Conservation (phyloP, 805 yeast species). For the Barnettozyma sp. region DNA sequence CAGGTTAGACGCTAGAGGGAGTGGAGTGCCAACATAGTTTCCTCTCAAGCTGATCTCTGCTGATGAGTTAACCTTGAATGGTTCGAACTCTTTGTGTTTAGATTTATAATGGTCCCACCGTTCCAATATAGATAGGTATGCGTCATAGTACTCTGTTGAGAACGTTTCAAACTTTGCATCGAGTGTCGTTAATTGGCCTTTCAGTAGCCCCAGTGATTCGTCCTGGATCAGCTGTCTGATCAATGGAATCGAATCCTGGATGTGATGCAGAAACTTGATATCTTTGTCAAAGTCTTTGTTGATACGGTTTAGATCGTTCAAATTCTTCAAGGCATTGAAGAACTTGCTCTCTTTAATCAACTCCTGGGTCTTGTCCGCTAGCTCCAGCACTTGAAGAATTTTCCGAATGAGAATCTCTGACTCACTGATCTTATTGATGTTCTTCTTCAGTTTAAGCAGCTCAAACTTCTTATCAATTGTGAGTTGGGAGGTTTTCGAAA, state of each 20-base stretch:
- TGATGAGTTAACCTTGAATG: slow-evolving; percentile 75
- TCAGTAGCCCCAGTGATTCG: slow-evolving; percentile 60
- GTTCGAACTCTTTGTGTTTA: slow-evolving; percentile 37
- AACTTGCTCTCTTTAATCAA: slow-evolving; percentile 67
- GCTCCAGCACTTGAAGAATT: slow-evolving; percentile 76
- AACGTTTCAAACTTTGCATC: slow-evolving; percentile 38
- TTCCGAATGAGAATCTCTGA: slow-evolving; percentile 61
- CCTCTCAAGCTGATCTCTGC: slow-evolving; percentile 75
- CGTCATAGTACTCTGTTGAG: slow-evolving; percentile 50
- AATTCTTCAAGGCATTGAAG: slow-evolving; percentile 78
- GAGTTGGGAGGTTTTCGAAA: slow-evolving; percentile 59
- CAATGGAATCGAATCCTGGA: slow-evolving; percentile 70
- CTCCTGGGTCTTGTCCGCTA: slow-evolving; percentile 80
- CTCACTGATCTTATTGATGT: slow-evolving; percentile 60
- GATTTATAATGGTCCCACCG: slow-evolving; percentile 50
- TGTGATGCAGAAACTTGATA: slow-evolving; percentile 68
- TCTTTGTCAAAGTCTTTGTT: slow-evolving; percentile 65
- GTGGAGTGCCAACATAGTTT: slow-evolving; percentile 36
- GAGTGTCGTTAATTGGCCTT: slow-evolving; percentile 54
- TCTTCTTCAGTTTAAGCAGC: slow-evolving; percentile 53
- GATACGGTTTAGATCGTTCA: slow-evolving; percentile 65
- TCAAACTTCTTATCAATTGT: slow-evolving; percentile 56
- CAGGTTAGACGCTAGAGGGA: slow-evolving; percentile 28
- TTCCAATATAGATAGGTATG: slow-evolving; percentile 48
- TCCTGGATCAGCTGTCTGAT: slow-evolving; percentile 66